phyloP scores from a whole-genome alignment of 225 moss, liverwort and hornwort species.

The Ulota crispa region DNA sequence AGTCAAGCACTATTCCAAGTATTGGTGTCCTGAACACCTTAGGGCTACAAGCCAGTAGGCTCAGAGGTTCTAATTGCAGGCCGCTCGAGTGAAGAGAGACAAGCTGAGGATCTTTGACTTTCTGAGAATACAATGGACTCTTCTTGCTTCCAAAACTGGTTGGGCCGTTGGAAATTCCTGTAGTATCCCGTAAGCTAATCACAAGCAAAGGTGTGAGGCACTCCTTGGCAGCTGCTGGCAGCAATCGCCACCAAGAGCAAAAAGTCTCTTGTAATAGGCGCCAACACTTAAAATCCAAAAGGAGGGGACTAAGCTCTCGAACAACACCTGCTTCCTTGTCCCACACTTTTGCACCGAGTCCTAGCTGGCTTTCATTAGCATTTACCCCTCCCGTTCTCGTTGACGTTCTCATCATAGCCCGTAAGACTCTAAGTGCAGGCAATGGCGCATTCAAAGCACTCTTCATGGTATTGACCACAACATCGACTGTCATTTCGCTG shows the following conservation, averaged over 20 bases:
- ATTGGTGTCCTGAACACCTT: slow-evolving; percentile 80
- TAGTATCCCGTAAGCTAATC: slow-evolving; percentile 61
- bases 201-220: slow-evolving; percentile 76
- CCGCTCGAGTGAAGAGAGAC: slow-evolving; percentile 71
- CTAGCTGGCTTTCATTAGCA: slow-evolving; percentile 41
- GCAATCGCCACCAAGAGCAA: slow-evolving; percentile 81
- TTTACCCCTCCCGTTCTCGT: slow-evolving; percentile 31
- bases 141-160: slow-evolving; percentile 33
- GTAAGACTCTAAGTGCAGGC: slow-evolving; percentile 66
- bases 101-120: slow-evolving; percentile 38
- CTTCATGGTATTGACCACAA: slow-evolving; percentile 59
- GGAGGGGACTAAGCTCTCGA: slow-evolving; percentile 72
- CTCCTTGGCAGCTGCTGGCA: slow-evolving; percentile 70
- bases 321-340: slow-evolving; percentile 70
- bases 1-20: slow-evolving; percentile 66
- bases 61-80: slow-evolving; percentile 79
- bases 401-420: slow-evolving; percentile 37
- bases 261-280: slow-evolving; percentile 83
- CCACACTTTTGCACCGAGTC: slow-evolving; percentile 65
- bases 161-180: slow-evolving; percentile 23
- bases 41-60: slow-evolving; percentile 71
- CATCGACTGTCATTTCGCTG: slow-evolving; percentile 23
- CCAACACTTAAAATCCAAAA: slow-evolving; percentile 66
- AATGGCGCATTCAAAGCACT: slow-evolving; percentile 61
- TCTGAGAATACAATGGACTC: slow-evolving; percentile 27